These are phyloP conservation scores for Amanita polypyramis DNA, from an alignment of 768 basidiomycete genomes.

Conservation along the genomic window DNA sequence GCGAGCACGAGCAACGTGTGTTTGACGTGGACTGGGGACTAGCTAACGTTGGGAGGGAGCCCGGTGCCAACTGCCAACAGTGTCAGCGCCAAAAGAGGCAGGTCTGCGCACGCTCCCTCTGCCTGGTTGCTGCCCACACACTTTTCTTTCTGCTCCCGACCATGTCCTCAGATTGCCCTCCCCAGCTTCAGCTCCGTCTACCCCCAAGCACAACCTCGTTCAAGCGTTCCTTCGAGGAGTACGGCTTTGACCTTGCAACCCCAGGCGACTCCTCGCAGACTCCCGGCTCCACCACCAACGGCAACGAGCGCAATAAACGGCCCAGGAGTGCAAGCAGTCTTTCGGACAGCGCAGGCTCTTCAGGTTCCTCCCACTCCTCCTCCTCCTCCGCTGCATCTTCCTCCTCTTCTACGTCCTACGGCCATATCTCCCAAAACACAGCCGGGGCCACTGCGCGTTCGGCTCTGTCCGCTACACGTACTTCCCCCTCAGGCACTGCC, in stretches of 20 bases:
- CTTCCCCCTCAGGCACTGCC: slow-evolving; percentile 10
- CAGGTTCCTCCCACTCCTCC: slow-evolving; percentile 20
- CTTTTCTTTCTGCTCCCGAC: no score
- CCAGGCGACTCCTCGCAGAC: slow-evolving; percentile 19
- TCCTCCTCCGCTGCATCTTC: slow-evolving; percentile 14
- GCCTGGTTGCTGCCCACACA: slow-evolving; percentile 2
- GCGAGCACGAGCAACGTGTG: no score
- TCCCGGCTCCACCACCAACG: slow-evolving; percentile 9
- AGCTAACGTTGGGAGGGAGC: neutral
- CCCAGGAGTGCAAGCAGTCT: slow-evolving; percentile 39
- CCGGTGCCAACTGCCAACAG: no score
- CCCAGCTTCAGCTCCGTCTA: slow-evolving; percentile 43
- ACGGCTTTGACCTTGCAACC: slow-evolving; percentile 45
- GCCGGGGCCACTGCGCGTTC: neutral
- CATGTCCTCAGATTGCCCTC: slow-evolving; percentile 35
- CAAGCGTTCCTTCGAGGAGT: slow-evolving; percentile 51
- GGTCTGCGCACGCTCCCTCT: neutral
- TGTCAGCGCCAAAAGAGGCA: no score
- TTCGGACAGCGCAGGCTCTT: slow-evolving; percentile 24
- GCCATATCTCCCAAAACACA: neutral
- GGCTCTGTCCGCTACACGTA: neutral
- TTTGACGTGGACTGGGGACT: no score
- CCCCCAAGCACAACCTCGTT: slow-evolving; percentile 42
- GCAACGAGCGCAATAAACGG: slow-evolving; percentile 44
- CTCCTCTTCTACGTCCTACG: neutral